A percentile compares a stretch with the other conserved stretches of the same genome.
Evolutionary conservation across 345 rosid genomes (phyloP).

Genomic region (Eucalyptus lansdowneana): DNA sequence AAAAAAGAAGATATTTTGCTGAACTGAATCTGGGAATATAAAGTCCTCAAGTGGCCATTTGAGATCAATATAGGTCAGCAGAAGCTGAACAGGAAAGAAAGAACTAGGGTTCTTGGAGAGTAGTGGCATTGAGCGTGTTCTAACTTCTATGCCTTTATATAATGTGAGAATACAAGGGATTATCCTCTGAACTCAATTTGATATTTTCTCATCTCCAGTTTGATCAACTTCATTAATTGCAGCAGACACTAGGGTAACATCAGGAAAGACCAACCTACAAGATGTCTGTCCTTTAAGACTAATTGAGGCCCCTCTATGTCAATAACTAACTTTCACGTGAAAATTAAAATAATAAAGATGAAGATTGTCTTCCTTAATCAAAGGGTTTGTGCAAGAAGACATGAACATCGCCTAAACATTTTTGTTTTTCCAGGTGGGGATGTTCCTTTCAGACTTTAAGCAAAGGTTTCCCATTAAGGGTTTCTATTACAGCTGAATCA

Average conservation of each 20-base stretch:
- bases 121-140: neutral
- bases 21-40: neutral
- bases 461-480: neutral
- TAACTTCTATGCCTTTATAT: neutral
- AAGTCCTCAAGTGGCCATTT: neutral
- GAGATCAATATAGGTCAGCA: neutral
- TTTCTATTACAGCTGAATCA: neutral
- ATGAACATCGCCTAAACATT: neutral
- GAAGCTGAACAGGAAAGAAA: neutral
- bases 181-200: neutral
- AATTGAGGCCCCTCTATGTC: neutral
- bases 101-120: neutral
- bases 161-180: neutral
- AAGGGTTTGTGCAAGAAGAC: neutral
- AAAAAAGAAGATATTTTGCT: neutral
- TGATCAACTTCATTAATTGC: neutral
- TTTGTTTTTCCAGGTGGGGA: neutral
- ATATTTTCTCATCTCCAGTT: neutral
- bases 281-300: neutral
- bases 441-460: neutral
- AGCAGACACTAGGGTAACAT: neutral
- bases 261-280: neutral
- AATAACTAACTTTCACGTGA: neutral
- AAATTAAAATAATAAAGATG: neutral
- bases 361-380: neutral